Conservation (phyloP, 495 filamentous ascomycete species). For the Chlorociboria aeruginascens region DNA sequence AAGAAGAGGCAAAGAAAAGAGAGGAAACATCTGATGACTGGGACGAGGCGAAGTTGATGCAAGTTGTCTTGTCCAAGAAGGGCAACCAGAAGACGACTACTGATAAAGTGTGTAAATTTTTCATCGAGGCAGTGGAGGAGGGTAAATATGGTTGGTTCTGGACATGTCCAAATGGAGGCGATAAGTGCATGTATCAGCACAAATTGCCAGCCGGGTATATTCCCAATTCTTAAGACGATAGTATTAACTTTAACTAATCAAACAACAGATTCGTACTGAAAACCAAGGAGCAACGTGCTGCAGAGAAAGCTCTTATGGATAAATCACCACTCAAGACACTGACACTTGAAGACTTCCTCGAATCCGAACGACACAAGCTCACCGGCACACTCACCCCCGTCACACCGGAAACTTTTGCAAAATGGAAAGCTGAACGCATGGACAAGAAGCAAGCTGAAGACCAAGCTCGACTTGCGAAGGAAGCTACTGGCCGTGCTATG, state of each 20-base stretch:
- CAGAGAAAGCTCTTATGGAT: slow-evolving; percentile 95
- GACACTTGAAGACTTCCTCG: slow-evolving; percentile 94
- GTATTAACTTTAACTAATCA: slow-evolving; percentile 18
- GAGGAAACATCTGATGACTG: slow-evolving; percentile 88
- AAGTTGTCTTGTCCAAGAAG: slow-evolving; percentile 88
- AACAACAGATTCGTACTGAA: slow-evolving; percentile 75
- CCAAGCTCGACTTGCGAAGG: slow-evolving; percentile 77
- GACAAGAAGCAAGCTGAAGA: slow-evolving; percentile 93
- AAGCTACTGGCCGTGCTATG: slow-evolving; percentile 84
- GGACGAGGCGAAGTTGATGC: slow-evolving; percentile 92
- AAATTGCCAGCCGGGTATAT: slow-evolving; percentile 83
- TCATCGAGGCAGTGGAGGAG: slow-evolving; percentile 96
- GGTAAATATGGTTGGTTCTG: slow-evolving; percentile 99
- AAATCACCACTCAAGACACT: slow-evolving; percentile 91
- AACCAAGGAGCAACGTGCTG: slow-evolving; percentile 91
- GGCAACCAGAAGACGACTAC: slow-evolving; percentile 93
- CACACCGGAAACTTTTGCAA: slow-evolving; percentile 79
- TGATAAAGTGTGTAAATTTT: slow-evolving; percentile 98
- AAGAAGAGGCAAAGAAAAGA: slow-evolving; percentile 70
- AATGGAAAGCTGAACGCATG: slow-evolving; percentile 84
- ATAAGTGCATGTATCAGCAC: slow-evolving; percentile 98
- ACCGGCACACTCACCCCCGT: slow-evolving; percentile 86
- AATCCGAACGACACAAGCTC: slow-evolving; percentile 87
- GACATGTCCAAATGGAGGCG: slow-evolving; percentile 90
- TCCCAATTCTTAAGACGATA: neutral